A percentile compares a stretch with the other conserved stretches of the same genome.
Conservation (phyloP, 2,329 filamentous ascomycete genomes). For the Fusarium concolor region DNA sequence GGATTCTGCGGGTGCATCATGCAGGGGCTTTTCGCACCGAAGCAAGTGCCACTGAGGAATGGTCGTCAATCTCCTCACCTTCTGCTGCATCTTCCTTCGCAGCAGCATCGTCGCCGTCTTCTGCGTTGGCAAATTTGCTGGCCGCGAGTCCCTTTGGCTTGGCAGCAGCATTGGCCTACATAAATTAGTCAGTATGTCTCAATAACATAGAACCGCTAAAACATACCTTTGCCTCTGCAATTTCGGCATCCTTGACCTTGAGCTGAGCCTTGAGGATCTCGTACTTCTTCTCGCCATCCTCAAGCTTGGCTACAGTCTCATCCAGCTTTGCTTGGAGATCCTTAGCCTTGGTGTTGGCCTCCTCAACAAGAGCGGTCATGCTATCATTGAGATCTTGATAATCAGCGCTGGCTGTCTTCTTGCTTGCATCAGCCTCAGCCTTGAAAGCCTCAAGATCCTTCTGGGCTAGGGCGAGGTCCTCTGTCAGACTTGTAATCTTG, state of each 20-base stretch:
- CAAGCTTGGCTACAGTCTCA: conserved; percentile 57
- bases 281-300: conserved; percentile 61
- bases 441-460: conserved; percentile 66
- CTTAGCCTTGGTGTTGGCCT: conserved; percentile 66
- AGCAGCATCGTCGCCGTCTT: conserved; percentile 52
- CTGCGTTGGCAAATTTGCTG: conserved; percentile 64
- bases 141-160: conserved; percentile 64
- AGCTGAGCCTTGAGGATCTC: conserved; percentile 65
- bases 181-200: not conserved
- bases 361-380: conserved; percentile 70
- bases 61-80: conserved; percentile 71
- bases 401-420: conserved; percentile 68
- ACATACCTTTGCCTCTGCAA: conserved; percentile 70
- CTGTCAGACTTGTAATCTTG: conserved; percentile 46
- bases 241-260: conserved; percentile 73
- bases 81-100: conserved; percentile 57
- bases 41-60: conserved; percentile 74
- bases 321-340: conserved; percentile 62
- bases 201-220: not conserved
- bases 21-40: conserved; percentile 70
- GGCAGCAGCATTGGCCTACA: conserved; percentile 59
- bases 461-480: conserved; percentile 61
- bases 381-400: conserved; percentile 73
- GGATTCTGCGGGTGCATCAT: conserved; percentile 52
- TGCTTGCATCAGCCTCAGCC: conserved; percentile 62